Evolutionary conservation across 2,329 filamentous ascomycete genomes (phyloP).

Genomic region (Calycina marina): DNA sequence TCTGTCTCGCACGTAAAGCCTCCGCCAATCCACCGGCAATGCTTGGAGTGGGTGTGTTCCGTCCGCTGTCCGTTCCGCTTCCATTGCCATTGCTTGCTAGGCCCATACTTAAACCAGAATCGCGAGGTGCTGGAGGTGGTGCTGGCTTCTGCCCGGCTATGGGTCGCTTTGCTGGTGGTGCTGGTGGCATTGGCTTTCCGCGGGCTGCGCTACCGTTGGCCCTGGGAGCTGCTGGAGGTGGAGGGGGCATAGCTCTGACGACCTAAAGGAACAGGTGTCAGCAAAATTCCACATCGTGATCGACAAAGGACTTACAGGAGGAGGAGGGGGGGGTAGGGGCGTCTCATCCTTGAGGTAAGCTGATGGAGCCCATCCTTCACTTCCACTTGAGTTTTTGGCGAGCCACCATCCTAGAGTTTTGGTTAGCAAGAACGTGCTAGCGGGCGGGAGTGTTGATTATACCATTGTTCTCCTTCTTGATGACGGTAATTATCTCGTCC

Average conservation of each 20-base stretch:
- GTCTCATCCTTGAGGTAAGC: constrained; percentile 83
- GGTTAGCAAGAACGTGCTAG: neutral
- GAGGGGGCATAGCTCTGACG: constrained; percentile 38
- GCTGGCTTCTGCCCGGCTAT: constrained; percentile 55
- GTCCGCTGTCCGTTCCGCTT: constrained; percentile 44
- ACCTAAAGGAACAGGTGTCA: constrained; percentile 1
- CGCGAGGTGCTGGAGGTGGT: constrained; percentile 50
- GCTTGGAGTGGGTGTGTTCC: constrained; percentile 59
- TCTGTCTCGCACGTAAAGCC: constrained; percentile 62
- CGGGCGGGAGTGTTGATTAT: constrained; percentile 27
- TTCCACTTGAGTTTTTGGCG: constrained; percentile 51
- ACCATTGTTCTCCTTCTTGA: constrained; percentile 96
- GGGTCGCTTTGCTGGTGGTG: constrained; percentile 60
- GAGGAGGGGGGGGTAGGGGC: constrained; percentile 43
- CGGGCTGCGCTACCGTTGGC: constrained; percentile 25
- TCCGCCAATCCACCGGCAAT: constrained; percentile 63
- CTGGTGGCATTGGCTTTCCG: constrained; percentile 21
- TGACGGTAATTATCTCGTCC: constrained; percentile 72
- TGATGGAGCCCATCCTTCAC: constrained; percentile 85
- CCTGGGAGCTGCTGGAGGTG: constrained; percentile 33
- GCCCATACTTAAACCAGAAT: constrained; percentile 35
- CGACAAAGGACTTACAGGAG: constrained; percentile 2
- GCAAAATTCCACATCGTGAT: neutral
- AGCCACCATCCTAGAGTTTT: constrained; percentile 82
- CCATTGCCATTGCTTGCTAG: constrained; percentile 36